Evolutionary conservation across 2,329 filamentous ascomycete genomes (phyloP), one percentile per base, ranked within the genome.

Genomic region (Fusarium coicis): DNA sequence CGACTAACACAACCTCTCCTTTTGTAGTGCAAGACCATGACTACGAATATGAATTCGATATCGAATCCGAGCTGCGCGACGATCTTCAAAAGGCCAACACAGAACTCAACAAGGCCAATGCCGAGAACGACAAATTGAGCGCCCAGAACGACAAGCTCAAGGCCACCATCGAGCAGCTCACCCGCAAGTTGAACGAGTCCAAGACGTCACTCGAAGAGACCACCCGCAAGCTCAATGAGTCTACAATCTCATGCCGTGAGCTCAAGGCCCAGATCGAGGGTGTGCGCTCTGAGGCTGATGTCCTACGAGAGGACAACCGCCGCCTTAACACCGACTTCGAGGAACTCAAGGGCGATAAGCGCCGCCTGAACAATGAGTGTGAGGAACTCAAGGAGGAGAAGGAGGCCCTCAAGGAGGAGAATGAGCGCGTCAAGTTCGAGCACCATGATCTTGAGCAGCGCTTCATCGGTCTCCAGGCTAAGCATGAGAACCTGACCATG

Each of bases 71-170:
- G 30, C 63, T 78, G 44, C 63, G 75, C 61, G 76, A 78, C 52
- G 77, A 79, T 61, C 73, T 79, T 56, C 76, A 79, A 55, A 78
- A 74, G 70, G 77, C 75, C 37, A 79, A 78, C 66, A 72, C 76
- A 34, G 75, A 79, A 57, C 70, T 78, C 7, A 79, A 76, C 70
- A 79, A 79, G 67, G 57, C 72, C 61, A 77, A 75, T 34, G 72
- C 74, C 49, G 77, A 79, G 23, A 78, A 73, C 44, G 77, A 79
- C 53, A 79, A 79, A 26, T 77, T 80, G 62, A 74, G 63, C 36
- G 64, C 72, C 55, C 77, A 79, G 32, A 78, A 72, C 42, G 77
- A 79, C 52, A 79, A 78, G 53, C 78, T 80, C 65, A 74, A 79
- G 63, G 63, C 56, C 21, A 72, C 73, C 53, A 73, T 77, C 43